These are phyloP conservation scores for Dendrobium nobile DNA, from an alignment of 106 monocot species.

Conservation along the genomic window DNA sequence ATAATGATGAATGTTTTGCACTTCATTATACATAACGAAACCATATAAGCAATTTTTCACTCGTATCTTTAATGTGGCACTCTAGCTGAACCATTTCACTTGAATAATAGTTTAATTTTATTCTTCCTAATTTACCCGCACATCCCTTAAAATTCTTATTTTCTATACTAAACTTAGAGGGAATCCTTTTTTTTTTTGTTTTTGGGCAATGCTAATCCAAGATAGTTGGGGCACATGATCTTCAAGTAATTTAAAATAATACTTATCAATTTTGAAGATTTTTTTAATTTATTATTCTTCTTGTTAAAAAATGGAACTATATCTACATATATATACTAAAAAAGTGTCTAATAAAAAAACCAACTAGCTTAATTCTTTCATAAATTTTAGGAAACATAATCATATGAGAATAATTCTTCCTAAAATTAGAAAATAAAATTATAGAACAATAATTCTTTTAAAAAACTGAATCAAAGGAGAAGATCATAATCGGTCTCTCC, in stretches of 20 bases:
- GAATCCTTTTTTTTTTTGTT: no score
- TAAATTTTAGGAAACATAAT: no score
- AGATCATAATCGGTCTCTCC: no score
- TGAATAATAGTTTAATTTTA: background rate
- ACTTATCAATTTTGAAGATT: background rate
- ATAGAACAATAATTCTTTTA: no score
- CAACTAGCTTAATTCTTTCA: no score
- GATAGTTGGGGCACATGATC: background rate
- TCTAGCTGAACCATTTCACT: background rate
- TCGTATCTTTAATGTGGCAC: background rate
- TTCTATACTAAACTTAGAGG: background rate
- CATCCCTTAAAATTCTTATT: background rate
- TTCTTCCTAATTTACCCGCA: background rate
- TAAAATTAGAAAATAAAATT: no score
- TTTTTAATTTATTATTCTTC: no score
- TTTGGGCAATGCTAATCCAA: background rate
- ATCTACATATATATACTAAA: no score
- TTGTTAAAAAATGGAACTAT: no score
- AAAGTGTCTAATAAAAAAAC: no score
- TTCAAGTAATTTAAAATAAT: background rate
- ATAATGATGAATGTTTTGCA: background rate
- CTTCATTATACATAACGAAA: background rate
- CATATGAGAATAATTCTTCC: no score
- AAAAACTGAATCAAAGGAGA: no score
- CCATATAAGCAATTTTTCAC: background rate